phyloP scores from a whole-genome alignment of 257 asterid genomes.

The Lantana camara region DNA sequence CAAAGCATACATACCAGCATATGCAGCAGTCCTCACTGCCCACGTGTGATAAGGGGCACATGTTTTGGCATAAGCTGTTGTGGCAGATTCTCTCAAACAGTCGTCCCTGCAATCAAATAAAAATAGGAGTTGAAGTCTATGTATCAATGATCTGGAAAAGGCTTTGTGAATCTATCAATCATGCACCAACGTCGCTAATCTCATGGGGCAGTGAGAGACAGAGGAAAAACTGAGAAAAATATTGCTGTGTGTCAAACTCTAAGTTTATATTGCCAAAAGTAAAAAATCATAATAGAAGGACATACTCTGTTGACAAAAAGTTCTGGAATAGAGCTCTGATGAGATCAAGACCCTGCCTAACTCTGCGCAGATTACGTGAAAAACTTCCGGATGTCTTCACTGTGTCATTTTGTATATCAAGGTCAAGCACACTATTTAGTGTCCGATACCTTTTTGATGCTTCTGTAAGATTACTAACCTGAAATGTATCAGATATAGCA shows the following conservation, averaged over 20 bases:
- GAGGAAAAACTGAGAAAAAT: conserved; percentile 2
- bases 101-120: conserved; percentile 44
- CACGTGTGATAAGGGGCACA: conserved; percentile 95
- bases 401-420: conserved; percentile 53
- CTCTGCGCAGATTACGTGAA: conserved; percentile 89
- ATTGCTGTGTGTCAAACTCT: too few species aligned
- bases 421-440: conserved; percentile 60
- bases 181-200: neutral
- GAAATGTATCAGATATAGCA: conserved; percentile 22
- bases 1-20: conserved; percentile 97
- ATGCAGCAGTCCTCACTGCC: conserved; percentile 92
- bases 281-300: neutral
- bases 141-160: neutral
- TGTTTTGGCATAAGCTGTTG: conserved; percentile 75
- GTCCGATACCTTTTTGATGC: conserved; percentile 64
- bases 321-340: conserved; percentile 81
- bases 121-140: neutral
- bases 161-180: neutral
- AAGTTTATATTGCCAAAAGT: neutral
- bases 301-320: conserved; percentile 80
- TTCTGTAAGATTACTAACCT: conserved; percentile 75
- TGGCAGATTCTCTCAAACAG: conserved; percentile 79
- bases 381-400: conserved; percentile 86
- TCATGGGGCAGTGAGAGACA: neutral
- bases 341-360: conserved; percentile 96